phyloP scores from a whole-genome alignment of 352 stramenopile species.

The Globisporangium solare region DNA sequence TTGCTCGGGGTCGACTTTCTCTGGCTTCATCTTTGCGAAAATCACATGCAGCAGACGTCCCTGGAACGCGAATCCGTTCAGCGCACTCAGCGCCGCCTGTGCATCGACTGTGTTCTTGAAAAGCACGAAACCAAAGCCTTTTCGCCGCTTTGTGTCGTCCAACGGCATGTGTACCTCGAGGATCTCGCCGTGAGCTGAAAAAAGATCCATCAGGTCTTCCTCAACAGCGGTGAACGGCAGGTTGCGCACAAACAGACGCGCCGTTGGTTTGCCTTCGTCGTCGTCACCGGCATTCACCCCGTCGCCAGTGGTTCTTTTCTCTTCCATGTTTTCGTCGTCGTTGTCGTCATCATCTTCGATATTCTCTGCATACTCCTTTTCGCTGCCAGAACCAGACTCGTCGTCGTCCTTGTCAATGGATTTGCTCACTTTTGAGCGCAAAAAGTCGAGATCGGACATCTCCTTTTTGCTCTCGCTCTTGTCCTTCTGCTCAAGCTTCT shows the following conservation, averaged over 20 bases:
- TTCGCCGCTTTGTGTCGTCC: conserved; percentile 93
- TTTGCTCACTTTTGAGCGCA: conserved; percentile 92
- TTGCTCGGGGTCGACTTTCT: conserved; percentile 54
- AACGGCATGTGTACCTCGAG: conserved; percentile 95
- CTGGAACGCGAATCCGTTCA: conserved; percentile 96
- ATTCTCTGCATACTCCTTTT: conserved; percentile 35
- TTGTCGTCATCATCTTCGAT: conserved; percentile 40
- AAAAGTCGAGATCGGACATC: conserved; percentile 92
- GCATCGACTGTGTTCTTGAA: conserved; percentile 93
- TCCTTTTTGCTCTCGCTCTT: conserved; percentile 27
- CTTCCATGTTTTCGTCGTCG: conserved; percentile 14
- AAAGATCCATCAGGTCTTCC: conserved; percentile 93
- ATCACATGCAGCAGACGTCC: conserved; percentile 95
- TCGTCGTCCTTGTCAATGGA: conserved; percentile 66
- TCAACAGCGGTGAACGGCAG: conserved; percentile 95
- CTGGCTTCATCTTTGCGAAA: conserved; percentile 72
- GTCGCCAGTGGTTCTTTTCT: conserved; percentile 6
- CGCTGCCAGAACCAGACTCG: conserved; percentile 17
- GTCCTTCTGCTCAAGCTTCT: conserved; percentile 48
- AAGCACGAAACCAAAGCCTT: conserved; percentile 97
- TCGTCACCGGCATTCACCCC: conserved; percentile 19
- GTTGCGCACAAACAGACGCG: conserved; percentile 97
- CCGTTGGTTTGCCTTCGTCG: conserved; percentile 33
- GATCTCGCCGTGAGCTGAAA: conserved; percentile 85
- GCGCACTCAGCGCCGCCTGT: conserved; percentile 72